Evolutionary conservation across 495 filamentous ascomycete genomes (phyloP).

Genomic region (Aspergillus sparsus): DNA sequence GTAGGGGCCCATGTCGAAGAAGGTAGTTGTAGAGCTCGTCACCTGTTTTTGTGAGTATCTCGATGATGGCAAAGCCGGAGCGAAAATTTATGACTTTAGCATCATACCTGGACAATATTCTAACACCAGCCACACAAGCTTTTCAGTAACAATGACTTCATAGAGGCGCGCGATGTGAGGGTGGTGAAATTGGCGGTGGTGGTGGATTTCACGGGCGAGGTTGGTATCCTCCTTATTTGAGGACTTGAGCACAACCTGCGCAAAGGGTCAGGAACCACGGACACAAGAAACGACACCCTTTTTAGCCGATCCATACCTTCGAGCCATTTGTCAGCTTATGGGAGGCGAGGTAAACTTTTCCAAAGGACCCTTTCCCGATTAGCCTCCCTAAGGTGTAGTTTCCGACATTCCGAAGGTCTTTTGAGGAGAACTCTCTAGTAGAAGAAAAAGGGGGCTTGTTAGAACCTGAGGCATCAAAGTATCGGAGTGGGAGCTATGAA

Average conservation of each 20-base stretch:
- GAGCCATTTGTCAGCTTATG: conserved; percentile 99
- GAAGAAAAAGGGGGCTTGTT: conserved; percentile 14
- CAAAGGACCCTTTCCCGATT: conserved; percentile 97
- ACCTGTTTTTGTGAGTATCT: conserved; percentile 51
- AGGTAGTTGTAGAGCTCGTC: conserved; percentile 98
- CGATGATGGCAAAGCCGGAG: conserved; percentile 13
- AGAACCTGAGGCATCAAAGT: conserved; percentile 8
- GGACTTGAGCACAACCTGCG: conserved; percentile 93
- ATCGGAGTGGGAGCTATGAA: not conserved
- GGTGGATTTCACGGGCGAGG: conserved; percentile 94
- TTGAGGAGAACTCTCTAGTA: conserved; percentile 91
- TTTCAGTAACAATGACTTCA: conserved; percentile 96
- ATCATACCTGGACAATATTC: conserved; percentile 92
- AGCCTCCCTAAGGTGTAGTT: conserved; percentile 90
- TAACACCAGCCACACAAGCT: conserved; percentile 89
- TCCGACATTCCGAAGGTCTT: conserved; percentile 85
- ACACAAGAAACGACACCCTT: conserved; percentile 1
- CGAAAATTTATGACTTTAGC: not conserved
- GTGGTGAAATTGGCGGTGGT: conserved; percentile 96
- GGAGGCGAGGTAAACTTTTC: conserved; percentile 94
- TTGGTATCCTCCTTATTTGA: conserved; percentile 95
- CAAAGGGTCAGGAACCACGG: conserved; percentile 9
- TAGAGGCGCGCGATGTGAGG: conserved; percentile 96
- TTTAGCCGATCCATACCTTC: conserved; percentile 63
- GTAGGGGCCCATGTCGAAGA: conserved; percentile 77